Percentiles rank a stretch among this genome's conserved stretches.
These are phyloP conservation scores for Camellia sinensis DNA, from an alignment of 148 eudicot species.

Conservation along the genomic window DNA sequence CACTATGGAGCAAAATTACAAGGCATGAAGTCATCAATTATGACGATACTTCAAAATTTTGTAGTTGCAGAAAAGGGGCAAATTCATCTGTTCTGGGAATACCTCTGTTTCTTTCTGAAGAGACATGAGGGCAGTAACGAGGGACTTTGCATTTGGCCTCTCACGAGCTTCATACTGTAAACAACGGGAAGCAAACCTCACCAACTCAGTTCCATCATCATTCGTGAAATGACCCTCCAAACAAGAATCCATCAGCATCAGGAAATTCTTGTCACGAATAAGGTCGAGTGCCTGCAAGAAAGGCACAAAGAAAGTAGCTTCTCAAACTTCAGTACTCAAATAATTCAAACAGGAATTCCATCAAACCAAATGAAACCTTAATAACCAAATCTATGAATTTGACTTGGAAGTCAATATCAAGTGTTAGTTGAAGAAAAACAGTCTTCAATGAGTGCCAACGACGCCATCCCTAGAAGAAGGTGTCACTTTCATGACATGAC, in stretches of 20 bases:
- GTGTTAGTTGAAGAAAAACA: background rate
- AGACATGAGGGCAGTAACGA: slow-evolving; percentile 54
- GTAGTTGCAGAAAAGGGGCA: too few relatives aligned
- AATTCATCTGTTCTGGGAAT: background rate
- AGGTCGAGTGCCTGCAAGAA: slow-evolving; percentile 64
- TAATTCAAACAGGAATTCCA: too few relatives aligned
- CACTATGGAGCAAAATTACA: background rate
- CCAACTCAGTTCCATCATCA: slow-evolving; percentile 72
- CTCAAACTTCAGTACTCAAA: background rate
- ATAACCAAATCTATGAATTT: background rate
- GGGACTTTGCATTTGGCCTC: slow-evolving; percentile 68
- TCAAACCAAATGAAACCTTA: background rate
- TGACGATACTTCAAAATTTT: background rate
- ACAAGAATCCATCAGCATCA: slow-evolving; percentile 70
- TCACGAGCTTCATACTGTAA: slow-evolving; percentile 76
- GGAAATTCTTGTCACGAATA: slow-evolving; percentile 66
- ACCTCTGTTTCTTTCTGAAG: slow-evolving; percentile 73
- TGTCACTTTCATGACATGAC: too few relatives aligned
- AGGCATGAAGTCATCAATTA: background rate
- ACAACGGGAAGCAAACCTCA: slow-evolving; percentile 66
- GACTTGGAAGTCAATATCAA: background rate
- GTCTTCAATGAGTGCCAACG: background rate
- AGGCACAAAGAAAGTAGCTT: background rate
- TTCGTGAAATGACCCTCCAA: slow-evolving; percentile 68
- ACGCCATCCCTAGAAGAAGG: too few relatives aligned